A percentile compares a stretch with the other conserved stretches of the same genome.
Conservation (phyloP, 2,329 filamentous ascomycete genomes). For the Cordyceps cateniannulata region DNA sequence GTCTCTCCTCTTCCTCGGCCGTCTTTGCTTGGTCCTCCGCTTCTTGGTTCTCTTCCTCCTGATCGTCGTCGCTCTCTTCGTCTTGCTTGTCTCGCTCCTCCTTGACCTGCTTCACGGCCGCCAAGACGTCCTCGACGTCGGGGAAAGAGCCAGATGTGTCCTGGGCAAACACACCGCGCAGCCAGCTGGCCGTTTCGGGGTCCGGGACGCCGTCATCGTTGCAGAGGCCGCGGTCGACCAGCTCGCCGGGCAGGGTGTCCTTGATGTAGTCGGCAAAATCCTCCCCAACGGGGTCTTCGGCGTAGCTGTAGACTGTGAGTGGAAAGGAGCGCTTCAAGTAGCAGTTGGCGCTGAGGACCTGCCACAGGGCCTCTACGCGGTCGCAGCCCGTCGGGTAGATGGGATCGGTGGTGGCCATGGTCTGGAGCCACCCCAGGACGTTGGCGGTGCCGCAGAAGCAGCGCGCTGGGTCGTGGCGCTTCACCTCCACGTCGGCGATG, state of each 20-base stretch:
- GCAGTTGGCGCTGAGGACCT: constrained; percentile 11
- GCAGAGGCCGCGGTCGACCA: not conserved
- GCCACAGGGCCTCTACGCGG: constrained; percentile 12
- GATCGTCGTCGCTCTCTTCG: not conserved
- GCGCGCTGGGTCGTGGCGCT: not conserved
- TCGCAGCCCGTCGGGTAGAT: constrained; percentile 10
- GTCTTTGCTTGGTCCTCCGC: not conserved
- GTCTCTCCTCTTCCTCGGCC: not conserved
- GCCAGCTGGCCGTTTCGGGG: not conserved
- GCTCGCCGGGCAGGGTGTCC: not conserved
- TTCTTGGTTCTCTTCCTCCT: not conserved
- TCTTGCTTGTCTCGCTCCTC: not conserved
- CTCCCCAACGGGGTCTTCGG: constrained; percentile 8
- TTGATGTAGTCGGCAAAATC: constrained; percentile 9
- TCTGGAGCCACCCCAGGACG: not conserved
- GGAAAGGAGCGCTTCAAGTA: constrained; percentile 7
- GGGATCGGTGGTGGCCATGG: not conserved
- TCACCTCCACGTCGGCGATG: not conserved
- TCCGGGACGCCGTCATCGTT: not conserved
- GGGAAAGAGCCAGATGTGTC: constrained; percentile 4
- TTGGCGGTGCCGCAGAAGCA: constrained; percentile 5
- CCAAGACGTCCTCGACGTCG: not conserved
- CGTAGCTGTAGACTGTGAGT: constrained; percentile 5
- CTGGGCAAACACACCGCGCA: not conserved
- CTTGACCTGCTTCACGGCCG: not conserved